Evolutionary conservation across 1,139 yeast genomes (phyloP), one percentile per base, ranked within the genome.

Genomic region (Geotrichum carabidarum): DNA sequence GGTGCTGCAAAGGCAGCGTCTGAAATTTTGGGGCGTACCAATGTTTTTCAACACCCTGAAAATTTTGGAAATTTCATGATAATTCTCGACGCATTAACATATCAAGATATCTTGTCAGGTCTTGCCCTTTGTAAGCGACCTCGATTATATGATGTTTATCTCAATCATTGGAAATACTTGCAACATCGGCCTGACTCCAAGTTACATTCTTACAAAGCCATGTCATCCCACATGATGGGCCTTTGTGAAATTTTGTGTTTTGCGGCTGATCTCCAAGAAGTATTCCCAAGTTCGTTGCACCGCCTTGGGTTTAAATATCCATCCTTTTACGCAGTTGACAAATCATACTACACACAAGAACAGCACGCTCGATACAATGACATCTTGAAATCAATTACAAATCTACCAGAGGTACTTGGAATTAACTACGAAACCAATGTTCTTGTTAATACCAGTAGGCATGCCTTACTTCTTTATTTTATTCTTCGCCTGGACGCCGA

Each of bases 381-480:
- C 4, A 17, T 42, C 5, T 27, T 18, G 9, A 8, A 7, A 4
- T 17, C 35, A 5, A 42, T 42, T n/a, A 9, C 14, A 6, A n/a
- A 27, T 7, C 5, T n/a, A 4, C 34, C n/a, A 5, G 27, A 8
- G 14, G 27, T 11, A 14, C 8, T 4, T 22, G 35, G 4, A 7
- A 27, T 7, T 22, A 5, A 42, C 18, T 7, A 9, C n/a, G 45
- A 42, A 14, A 12, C n/a, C 18, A 11, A 8, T 18, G 9, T 42
- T 9, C 15, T 42, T 11, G 14, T 30, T 14, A 14, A 18, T 8
- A 50, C 57, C 8, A 41, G 61, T 36, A 57, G 56, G 34, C 43
- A 50, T 38, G 57, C 63, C 18, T 15, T 57, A 15, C 48, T 54
- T n/a, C 54, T 63, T 22, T 63, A 59, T 48, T 55, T 41, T 27